A percentile compares a stretch with the other conserved stretches of the same genome.
phyloP scores from a whole-genome alignment of 495 filamentous ascomycete species.

The Hypoxylon perforatum region DNA sequence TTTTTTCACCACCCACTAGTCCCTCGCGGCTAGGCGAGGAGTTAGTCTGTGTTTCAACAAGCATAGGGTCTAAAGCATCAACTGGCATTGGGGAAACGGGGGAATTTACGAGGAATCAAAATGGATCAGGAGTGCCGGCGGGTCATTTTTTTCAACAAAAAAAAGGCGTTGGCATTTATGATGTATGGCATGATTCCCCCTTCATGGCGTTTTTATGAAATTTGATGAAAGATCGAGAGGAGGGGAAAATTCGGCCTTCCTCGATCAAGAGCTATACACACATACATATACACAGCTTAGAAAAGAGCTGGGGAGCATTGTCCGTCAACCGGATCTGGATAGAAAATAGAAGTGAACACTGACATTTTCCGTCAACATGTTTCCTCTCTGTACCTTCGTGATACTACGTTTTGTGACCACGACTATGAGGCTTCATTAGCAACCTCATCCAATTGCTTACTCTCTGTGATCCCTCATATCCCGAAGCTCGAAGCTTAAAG shows the following conservation, averaged over 20 bases:
- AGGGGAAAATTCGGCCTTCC: constrained; percentile 20
- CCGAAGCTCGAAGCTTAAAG: no score
- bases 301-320: constrained; percentile 42
- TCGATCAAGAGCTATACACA: constrained; percentile 31
- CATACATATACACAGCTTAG: constrained; percentile 42
- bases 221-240: constrained; percentile 33
- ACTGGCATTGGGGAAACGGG: constrained; percentile 54
- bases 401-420: neutral
- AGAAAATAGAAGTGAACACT: constrained; percentile 36
- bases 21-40: constrained; percentile 15
- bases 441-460: no score
- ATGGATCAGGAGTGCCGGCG: constrained; percentile 52
- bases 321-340: constrained; percentile 51
- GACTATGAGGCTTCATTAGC: no score
- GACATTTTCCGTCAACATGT: constrained; percentile 30
- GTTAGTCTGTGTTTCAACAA: constrained; percentile 58
- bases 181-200: constrained; percentile 60
- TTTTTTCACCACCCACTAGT: constrained; percentile 12
- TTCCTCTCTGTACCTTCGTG: neutral
- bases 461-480: no score
- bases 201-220: constrained; percentile 47
- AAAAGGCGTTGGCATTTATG: constrained; percentile 64
- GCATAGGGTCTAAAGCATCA: constrained; percentile 58
- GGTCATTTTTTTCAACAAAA: constrained; percentile 66
- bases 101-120: constrained; percentile 54